Conservation (phyloP, 2,329 filamentous ascomycete species). For the Penicillium sp. region DNA sequence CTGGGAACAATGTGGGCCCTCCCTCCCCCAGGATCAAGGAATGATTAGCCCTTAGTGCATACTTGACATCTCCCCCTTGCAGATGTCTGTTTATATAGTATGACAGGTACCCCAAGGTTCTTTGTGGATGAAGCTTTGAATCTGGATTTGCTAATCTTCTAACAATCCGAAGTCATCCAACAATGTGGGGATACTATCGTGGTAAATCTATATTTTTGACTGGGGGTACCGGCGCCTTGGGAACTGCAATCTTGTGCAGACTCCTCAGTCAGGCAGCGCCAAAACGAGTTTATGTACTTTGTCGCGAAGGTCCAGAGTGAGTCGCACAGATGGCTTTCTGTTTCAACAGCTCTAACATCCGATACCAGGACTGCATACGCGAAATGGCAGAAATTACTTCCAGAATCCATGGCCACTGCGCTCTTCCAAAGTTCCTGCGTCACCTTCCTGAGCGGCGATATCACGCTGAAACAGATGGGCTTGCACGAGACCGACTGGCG, state of each 20-base stretch:
- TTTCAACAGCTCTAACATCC: neutral
- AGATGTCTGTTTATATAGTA: neutral
- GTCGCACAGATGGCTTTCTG: neutral
- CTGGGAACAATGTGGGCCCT: neutral
- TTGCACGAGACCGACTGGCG: neutral
- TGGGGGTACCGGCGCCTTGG: conserved; percentile 18
- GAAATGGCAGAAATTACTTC: conserved; percentile 11
- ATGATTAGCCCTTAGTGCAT: neutral
- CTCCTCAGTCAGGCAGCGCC: conserved; percentile 1
- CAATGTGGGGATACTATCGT: conserved; percentile 19
- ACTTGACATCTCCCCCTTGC: neutral
- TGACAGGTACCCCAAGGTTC: neutral
- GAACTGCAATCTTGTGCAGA: conserved; percentile 12
- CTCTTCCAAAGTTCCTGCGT: neutral
- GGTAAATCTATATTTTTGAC: conserved; percentile 14
- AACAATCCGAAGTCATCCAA: neutral
- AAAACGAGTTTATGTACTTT: conserved; percentile 14
- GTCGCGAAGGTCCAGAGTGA: conserved; percentile 10
- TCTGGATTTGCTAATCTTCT: neutral
- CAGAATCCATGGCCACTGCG: neutral
- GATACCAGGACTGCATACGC: neutral
- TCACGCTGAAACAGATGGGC: conserved; percentile 6
- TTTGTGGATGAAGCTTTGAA: neutral
- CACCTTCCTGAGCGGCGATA: conserved; percentile 15
- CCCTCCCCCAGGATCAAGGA: neutral